phyloP scores from a whole-genome alignment of 371 early-diverging fungal genomes.

The Mucor racemosus region DNA sequence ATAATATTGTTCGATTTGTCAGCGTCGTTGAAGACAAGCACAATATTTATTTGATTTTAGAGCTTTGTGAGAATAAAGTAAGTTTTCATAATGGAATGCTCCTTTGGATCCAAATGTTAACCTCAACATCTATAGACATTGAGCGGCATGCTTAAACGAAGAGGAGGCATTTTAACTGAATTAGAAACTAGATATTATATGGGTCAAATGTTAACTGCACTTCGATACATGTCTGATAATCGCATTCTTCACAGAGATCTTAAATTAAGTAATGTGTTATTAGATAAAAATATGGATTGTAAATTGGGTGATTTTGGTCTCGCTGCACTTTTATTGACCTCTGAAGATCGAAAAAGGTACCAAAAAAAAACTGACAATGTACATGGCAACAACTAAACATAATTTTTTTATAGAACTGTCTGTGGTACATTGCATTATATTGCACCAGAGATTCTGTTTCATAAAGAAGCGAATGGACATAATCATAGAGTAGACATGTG shows the following conservation, averaged over 20 bases:
- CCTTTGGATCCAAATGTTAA: background rate
- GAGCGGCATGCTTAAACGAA: slow-evolving; percentile 76
- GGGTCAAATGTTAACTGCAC: slow-evolving; percentile 83
- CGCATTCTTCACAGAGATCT: slow-evolving; percentile 96
- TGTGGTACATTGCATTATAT: slow-evolving; percentile 97
- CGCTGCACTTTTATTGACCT: slow-evolving; percentile 77
- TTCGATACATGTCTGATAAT: slow-evolving; percentile 86
- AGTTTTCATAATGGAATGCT: background rate
- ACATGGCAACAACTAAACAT: background rate
- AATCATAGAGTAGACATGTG: slow-evolving; percentile 98
- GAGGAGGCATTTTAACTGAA: slow-evolving; percentile 83
- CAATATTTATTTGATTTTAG: slow-evolving; percentile 94
- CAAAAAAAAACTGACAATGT: background rate
- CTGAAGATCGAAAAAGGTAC: slow-evolving; percentile 89
- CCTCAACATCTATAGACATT: slow-evolving; percentile 59
- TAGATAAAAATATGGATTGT: slow-evolving; percentile 82
- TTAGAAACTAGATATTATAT: slow-evolving; percentile 90
- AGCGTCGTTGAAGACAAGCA: slow-evolving; percentile 87
- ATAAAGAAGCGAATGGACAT: slow-evolving; percentile 73
- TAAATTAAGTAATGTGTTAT: slow-evolving; percentile 96
- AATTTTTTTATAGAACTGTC: slow-evolving; percentile 4
- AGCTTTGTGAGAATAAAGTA: slow-evolving; percentile 92
- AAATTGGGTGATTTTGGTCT: slow-evolving; percentile 99
- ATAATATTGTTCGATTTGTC: slow-evolving; percentile 85
- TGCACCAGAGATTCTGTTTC: slow-evolving; percentile 94